Percentiles rank a stretch among this genome's conserved stretches.
phyloP scores from a whole-genome alignment of 1,284 basidiomycete species.

The Ustilago nuda region DNA sequence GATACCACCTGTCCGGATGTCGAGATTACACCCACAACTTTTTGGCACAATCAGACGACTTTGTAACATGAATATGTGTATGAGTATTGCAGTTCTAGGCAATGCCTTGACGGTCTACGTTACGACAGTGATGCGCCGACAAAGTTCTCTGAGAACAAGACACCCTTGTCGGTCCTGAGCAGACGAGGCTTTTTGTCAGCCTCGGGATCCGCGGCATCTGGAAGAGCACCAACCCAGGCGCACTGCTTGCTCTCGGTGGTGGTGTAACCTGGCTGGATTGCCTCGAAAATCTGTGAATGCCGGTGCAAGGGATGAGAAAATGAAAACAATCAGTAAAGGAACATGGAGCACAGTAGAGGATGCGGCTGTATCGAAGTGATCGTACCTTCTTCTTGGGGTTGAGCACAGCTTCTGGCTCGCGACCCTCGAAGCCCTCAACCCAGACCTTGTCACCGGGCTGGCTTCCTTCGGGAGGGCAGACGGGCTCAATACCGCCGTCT shows the following conservation, averaged over 20 bases:
- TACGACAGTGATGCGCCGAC: slow-evolving; percentile 63
- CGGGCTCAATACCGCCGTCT: slow-evolving; percentile 67
- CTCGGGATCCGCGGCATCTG: slow-evolving; percentile 57
- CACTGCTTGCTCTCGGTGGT: slow-evolving; percentile 56
- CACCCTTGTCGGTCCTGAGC: slow-evolving; percentile 61
- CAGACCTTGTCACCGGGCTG: slow-evolving; percentile 64
- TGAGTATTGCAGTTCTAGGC: slow-evolving; percentile 1
- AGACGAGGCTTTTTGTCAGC: slow-evolving; percentile 61
- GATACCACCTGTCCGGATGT: not conserved
- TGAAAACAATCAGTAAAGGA: slow-evolving; percentile 1
- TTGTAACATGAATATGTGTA: too few species aligned
- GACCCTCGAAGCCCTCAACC: slow-evolving; percentile 67
- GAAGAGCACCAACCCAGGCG: slow-evolving; percentile 65
- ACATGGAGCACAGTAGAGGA: not conserved
- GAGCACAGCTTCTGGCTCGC: slow-evolving; percentile 63
- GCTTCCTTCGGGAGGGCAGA: slow-evolving; percentile 63
- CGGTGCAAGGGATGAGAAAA: not conserved
- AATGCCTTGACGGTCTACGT: not conserved
- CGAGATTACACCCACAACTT: not conserved
- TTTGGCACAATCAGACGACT: not conserved
- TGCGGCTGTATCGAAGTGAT: not conserved
- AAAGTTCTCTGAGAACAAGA: slow-evolving; percentile 57
- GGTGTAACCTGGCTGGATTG: slow-evolving; percentile 67
- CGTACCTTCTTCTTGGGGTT: slow-evolving; percentile 69
- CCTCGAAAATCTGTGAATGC: slow-evolving; percentile 63